These are phyloP conservation scores for Suillus fuscotomentosus DNA, from an alignment of 768 basidiomycete species.

Conservation along the genomic window DNA sequence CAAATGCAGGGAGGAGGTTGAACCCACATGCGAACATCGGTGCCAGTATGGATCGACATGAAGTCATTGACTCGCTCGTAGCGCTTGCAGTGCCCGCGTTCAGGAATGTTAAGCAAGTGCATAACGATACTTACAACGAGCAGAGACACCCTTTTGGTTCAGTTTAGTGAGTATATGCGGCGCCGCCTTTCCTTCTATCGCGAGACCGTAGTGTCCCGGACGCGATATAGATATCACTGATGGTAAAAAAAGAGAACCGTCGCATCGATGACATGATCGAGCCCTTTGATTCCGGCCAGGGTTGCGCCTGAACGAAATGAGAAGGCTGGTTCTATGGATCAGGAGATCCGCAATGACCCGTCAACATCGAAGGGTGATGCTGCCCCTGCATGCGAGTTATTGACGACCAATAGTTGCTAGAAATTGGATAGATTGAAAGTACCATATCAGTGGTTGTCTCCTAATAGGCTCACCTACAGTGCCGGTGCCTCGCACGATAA, in stretches of 20 bases:
- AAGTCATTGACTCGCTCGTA: conserved; percentile 33
- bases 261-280: conserved; percentile 65
- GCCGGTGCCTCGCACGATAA: conserved; percentile 65
- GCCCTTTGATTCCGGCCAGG: conserved; percentile 53
- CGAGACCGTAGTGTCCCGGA: conserved; percentile 54
- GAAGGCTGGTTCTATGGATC: neutral
- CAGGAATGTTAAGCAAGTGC: conserved; percentile 59
- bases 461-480: conserved; percentile 37
- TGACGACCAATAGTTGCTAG: conserved; percentile 37
- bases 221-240: conserved; percentile 60
- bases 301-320: conserved; percentile 29
- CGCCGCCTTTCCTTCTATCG: conserved; percentile 51
- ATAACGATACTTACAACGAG: conserved; percentile 45
- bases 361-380: conserved; percentile 67
- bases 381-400: conserved; percentile 41
- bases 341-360: conserved; percentile 31
- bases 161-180: conserved; percentile 43
- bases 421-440: neutral
- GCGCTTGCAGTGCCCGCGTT: conserved; percentile 53
- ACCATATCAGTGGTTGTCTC: conserved; percentile 11
- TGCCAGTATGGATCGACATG: neutral
- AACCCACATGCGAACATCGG: conserved; percentile 38
- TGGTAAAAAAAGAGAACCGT: conserved; percentile 62
- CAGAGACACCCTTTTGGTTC: conserved; percentile 44
- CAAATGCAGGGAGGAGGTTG: conserved; percentile 40